phyloP scores from a whole-genome alignment of 805 yeast species.

The Wickerhamiella lipophila region DNA sequence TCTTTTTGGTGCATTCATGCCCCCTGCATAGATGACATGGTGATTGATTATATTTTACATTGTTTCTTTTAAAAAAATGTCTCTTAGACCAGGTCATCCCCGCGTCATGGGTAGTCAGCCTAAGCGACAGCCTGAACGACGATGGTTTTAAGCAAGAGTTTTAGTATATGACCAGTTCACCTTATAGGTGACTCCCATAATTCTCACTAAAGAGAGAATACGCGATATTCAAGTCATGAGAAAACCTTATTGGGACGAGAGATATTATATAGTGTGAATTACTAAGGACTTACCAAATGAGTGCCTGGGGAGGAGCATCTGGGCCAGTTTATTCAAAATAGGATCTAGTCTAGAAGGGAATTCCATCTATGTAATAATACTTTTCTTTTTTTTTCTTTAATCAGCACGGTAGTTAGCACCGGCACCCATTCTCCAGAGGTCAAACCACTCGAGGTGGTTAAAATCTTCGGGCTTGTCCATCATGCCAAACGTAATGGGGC shows the following conservation, averaged over 20 bases:
- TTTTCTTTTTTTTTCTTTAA: not conserved
- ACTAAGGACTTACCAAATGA: not conserved
- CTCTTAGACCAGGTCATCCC: conserved; percentile 71
- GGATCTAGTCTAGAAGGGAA: not conserved
- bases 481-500: conserved; percentile 78
- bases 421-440: conserved; percentile 39
- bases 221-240: conserved; percentile 4
- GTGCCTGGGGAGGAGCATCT: too few relatives aligned
- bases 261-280: not conserved
- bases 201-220: not conserved
- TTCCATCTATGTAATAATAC: not conserved
- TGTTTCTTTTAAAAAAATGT: conserved; percentile 13
- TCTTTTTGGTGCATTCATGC: conserved; percentile 69
- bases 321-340: too few relatives aligned
- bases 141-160: conserved; percentile 89
- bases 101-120: conserved; percentile 70
- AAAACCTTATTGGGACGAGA: not conserved
- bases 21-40: conserved; percentile 60
- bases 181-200: conserved; percentile 9
- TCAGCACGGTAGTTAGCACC: conserved; percentile 11
- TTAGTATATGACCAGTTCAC: conserved; percentile 1
- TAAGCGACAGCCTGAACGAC: conserved; percentile 86
- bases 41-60: not conserved
- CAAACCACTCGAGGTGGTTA: conserved; percentile 40
- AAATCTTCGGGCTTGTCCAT: conserved; percentile 38